phyloP scores from a whole-genome alignment of 306 rosid genomes.

The Hylodesmum podocarpum region DNA sequence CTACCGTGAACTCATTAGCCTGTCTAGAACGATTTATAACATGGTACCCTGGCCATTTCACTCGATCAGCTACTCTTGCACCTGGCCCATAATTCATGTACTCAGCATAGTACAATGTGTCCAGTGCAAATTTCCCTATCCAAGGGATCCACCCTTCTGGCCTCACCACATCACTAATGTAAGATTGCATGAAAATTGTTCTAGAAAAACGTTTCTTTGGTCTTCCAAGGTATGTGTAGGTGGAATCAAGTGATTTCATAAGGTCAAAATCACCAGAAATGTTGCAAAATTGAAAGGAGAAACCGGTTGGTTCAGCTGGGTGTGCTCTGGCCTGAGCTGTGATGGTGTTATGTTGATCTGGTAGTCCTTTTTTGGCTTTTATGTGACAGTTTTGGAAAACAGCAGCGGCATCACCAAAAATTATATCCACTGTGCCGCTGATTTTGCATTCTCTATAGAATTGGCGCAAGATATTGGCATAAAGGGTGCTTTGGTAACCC shows the following conservation, averaged over 20 bases:
- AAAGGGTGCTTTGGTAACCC: conserved; percentile 70
- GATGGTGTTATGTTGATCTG: conserved; percentile 64
- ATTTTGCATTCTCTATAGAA: conserved; percentile 71
- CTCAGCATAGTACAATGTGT: conserved; percentile 61
- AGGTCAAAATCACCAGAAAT: conserved; percentile 55
- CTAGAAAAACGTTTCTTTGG: conserved; percentile 68
- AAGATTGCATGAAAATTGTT: conserved; percentile 55
- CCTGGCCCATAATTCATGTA: conserved; percentile 61
- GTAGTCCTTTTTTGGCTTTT: conserved; percentile 48
- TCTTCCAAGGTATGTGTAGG: conserved; percentile 61
- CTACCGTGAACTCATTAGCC: conserved; percentile 59
- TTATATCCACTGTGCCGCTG: conserved; percentile 71
- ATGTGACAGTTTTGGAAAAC: conserved; percentile 74
- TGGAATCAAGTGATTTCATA: conserved; percentile 15
- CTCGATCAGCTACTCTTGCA: conserved; percentile 33
- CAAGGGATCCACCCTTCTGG: conserved; percentile 85
- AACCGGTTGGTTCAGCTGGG: conserved; percentile 48
- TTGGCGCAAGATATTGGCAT: conserved; percentile 70
- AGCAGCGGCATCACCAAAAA: conserved; percentile 60
- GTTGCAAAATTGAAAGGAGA: conserved; percentile 77
- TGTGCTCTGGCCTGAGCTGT: conserved; percentile 62
- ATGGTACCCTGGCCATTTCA: conserved; percentile 66
- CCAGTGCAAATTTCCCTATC: no score
- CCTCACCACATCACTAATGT: conserved; percentile 45
- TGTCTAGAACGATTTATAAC: conserved; percentile 40